A percentile compares a stretch with the other conserved stretches of the same genome.
Evolutionary conservation across 2,329 filamentous ascomycete genomes (phyloP).

Genomic region (Plectosphaerella plurivora): DNA sequence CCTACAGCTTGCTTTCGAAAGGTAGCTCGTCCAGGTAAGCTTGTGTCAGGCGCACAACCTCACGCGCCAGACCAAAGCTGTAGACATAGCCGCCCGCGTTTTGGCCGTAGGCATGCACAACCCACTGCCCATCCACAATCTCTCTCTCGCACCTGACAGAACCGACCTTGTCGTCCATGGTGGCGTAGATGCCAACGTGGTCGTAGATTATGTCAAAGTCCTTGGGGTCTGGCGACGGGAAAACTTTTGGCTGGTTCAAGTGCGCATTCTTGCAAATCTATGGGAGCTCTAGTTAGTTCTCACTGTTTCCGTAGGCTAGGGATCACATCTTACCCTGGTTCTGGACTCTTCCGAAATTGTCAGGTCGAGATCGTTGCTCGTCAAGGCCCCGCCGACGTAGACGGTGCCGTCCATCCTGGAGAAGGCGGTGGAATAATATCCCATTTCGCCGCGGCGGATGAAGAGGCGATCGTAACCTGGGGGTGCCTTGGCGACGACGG

Average conservation of each 20-base stretch:
- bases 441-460: constrained; percentile 3
- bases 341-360: too few relatives aligned
- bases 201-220: constrained; percentile 9
- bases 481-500: background rate
- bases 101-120: background rate
- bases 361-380: too few relatives aligned
- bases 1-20: too few relatives aligned
- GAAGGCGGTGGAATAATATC: constrained; percentile 6
- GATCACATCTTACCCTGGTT: too few relatives aligned
- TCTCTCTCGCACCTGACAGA: constrained; percentile 12
- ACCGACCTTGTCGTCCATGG: constrained; percentile 1
- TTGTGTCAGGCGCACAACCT: background rate
- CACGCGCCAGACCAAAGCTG: background rate
- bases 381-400: constrained; percentile 3
- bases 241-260: constrained; percentile 7
- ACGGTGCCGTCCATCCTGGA: constrained; percentile 1
- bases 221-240: constrained; percentile 6
- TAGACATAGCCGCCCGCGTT: background rate
- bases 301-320: too few relatives aligned
- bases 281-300: too few relatives aligned
- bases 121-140: constrained; percentile 7
- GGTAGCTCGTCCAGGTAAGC: too few relatives aligned
- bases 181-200: constrained; percentile 9
- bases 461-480: background rate
- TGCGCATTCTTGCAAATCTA: constrained; percentile 4